phyloP scores from a whole-genome alignment of 2,329 filamentous ascomycete genomes.

The Trichoderma atroviride region DNA sequence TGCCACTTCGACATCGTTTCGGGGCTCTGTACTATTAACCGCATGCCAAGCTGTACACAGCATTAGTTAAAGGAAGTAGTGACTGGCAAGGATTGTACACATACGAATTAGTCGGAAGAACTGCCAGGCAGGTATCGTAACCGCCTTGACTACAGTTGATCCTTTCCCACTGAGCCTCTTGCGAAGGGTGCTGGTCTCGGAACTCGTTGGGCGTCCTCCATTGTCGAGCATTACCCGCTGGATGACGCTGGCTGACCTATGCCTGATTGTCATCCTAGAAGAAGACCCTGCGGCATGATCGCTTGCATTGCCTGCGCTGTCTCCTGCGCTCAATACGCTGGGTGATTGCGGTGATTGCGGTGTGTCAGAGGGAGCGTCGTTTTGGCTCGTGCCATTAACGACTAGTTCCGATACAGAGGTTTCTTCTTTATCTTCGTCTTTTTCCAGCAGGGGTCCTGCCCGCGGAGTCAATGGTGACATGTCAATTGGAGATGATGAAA shows the following conservation, averaged over 20 bases:
- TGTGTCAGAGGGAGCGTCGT: neutral
- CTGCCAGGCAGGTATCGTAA: slow-evolving; percentile 96
- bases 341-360: neutral
- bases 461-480: slow-evolving; percentile 32
- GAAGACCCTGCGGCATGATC: neutral
- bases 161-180: slow-evolving; percentile 49
- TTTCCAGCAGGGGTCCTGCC: slow-evolving; percentile 5
- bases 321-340: neutral
- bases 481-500: slow-evolving; percentile 40
- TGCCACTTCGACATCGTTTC: slow-evolving; percentile 78
- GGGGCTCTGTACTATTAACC: slow-evolving; percentile 53
- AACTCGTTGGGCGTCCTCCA: slow-evolving; percentile 47
- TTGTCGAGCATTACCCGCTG: slow-evolving; percentile 61
- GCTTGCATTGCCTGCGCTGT: neutral
- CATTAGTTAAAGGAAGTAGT: slow-evolving; percentile 38
- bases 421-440: neutral
- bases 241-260: slow-evolving; percentile 62
- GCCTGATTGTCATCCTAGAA: slow-evolving; percentile 39
- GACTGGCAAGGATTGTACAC: slow-evolving; percentile 42
- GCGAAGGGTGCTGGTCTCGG: slow-evolving; percentile 47
- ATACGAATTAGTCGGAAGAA: slow-evolving; percentile 91
- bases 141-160: slow-evolving; percentile 69
- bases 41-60: slow-evolving; percentile 77
- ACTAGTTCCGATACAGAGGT: slow-evolving; percentile 1
- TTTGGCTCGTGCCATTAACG: slow-evolving; percentile 7